phyloP scores from a whole-genome alignment of 1,139 yeast genomes.

The Insectozyma bohioensis region DNA sequence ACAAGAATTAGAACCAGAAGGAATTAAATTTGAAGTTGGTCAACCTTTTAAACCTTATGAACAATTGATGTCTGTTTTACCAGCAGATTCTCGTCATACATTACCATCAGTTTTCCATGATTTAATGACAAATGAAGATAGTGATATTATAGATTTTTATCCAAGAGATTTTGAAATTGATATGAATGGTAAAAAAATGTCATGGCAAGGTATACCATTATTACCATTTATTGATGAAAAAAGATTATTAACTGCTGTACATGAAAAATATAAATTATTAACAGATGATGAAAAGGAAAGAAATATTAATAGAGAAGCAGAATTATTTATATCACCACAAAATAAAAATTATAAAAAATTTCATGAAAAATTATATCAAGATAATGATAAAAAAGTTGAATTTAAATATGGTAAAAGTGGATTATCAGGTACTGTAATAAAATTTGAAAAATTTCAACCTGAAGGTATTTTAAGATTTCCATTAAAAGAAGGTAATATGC shows the following conservation, averaged over 20 bases:
- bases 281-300: constrained; percentile 70
- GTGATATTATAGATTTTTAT: constrained; percentile 88
- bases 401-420: constrained; percentile 55
- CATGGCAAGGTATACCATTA: constrained; percentile 94
- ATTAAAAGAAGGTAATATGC: constrained; percentile 53
- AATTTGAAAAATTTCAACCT: constrained; percentile 45
- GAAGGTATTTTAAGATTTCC: constrained; percentile 59
- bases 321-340: constrained; percentile 56
- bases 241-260: constrained; percentile 68
- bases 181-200: constrained; percentile 92
- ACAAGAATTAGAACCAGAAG: constrained; percentile 41
- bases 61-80: constrained; percentile 95
- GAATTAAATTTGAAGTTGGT: constrained; percentile 67
- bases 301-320: constrained; percentile 66
- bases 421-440: constrained; percentile 63
- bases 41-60: constrained; percentile 91
- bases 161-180: constrained; percentile 89
- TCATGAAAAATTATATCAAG: constrained; percentile 28
- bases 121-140: constrained; percentile 75
- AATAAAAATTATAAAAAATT: constrained; percentile 49
- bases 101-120: constrained; percentile 82
- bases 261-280: constrained; percentile 59
- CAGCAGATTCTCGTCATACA: constrained; percentile 94
- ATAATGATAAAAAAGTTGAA: constrained; percentile 30
- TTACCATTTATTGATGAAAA: constrained; percentile 87